A percentile compares a stretch with the other conserved stretches of the same genome.
Conservation (phyloP, 768 basidiomycete species). For the Kwoniella europaea region DNA sequence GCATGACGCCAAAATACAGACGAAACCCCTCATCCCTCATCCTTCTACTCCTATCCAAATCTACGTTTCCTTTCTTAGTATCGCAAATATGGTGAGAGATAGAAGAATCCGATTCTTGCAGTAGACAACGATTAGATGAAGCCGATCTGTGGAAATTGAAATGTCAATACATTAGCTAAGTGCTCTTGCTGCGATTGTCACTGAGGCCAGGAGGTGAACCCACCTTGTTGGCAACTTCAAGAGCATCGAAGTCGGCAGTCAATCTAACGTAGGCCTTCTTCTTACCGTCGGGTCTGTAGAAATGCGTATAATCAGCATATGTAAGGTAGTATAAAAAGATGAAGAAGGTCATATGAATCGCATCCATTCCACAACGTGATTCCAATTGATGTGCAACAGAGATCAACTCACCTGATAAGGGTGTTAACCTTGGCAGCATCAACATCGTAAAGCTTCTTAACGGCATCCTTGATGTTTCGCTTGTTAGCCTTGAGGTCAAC, state of each 20-base stretch:
- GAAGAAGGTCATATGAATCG: too few species aligned
- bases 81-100: neutral
- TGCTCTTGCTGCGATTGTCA: neutral
- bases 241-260: slow-evolving; percentile 91
- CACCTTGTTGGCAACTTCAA: slow-evolving; percentile 98
- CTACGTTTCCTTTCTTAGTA: neutral
- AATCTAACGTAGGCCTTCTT: slow-evolving; percentile 99
- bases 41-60: slow-evolving; percentile 9
- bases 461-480: slow-evolving; percentile 98
- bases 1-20: slow-evolving; percentile 36
- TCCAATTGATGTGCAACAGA: slow-evolving; percentile 8
- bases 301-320: neutral
- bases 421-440: slow-evolving; percentile 97
- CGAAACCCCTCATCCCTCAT: slow-evolving; percentile 8
- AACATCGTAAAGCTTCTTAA: slow-evolving; percentile 98
- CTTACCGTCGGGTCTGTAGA: slow-evolving; percentile 85
- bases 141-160: slow-evolving; percentile 70
- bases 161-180: neutral
- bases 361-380: too few species aligned
- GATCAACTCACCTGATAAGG: slow-evolving; percentile 77
- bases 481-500: slow-evolving; percentile 96
- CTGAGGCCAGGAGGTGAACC: slow-evolving; percentile 28
- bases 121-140: slow-evolving; percentile 72
- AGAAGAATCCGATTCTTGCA: neutral
- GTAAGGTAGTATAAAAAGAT: neutral